Percentiles rank a stretch among this genome's conserved stretches.
phyloP scores from a whole-genome alignment of 2,329 filamentous ascomycete genomes.

The Ascochyta viciae-villosae region DNA sequence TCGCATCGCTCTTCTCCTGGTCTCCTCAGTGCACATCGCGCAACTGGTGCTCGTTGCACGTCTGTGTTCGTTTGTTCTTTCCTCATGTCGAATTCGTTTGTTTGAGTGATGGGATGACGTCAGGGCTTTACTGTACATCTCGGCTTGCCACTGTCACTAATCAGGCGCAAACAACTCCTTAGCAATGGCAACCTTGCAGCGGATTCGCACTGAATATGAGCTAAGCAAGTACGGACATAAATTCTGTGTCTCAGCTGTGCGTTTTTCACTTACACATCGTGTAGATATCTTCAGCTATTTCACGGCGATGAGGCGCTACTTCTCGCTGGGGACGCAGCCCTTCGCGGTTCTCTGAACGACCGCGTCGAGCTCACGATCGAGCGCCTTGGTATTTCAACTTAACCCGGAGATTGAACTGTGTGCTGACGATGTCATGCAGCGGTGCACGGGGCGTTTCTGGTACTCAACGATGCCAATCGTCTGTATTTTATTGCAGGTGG shows the following conservation, averaged over 20 bases:
- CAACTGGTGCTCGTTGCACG: not conserved
- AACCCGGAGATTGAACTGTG: not conserved
- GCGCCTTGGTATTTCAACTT: slow-evolving; percentile 1
- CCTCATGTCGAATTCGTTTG: not conserved
- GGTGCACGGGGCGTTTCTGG: not conserved
- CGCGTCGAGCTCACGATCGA: slow-evolving; percentile 1
- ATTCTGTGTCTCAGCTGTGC: no score
- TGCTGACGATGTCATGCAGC: not conserved
- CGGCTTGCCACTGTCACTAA: not conserved
- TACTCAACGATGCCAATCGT: not conserved
- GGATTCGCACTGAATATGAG: slow-evolving; percentile 4
- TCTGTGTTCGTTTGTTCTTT: not conserved
- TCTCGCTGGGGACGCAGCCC: not conserved
- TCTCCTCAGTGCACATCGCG: not conserved
- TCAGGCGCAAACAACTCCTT: not conserved
- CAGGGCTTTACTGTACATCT: not conserved
- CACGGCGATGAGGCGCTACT: not conserved
- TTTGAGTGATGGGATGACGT: slow-evolving; percentile 1
- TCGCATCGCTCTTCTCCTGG: not conserved
- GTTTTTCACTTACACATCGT: not conserved
- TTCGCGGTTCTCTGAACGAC: not conserved
- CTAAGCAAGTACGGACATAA: slow-evolving; percentile 1
- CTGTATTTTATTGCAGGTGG: not conserved
- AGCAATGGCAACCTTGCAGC: not conserved
- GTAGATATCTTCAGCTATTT: slow-evolving; percentile 6